These are phyloP conservation scores for Elasticomyces elasticus DNA, from an alignment of 495 filamentous ascomycete genomes.

Conservation along the genomic window DNA sequence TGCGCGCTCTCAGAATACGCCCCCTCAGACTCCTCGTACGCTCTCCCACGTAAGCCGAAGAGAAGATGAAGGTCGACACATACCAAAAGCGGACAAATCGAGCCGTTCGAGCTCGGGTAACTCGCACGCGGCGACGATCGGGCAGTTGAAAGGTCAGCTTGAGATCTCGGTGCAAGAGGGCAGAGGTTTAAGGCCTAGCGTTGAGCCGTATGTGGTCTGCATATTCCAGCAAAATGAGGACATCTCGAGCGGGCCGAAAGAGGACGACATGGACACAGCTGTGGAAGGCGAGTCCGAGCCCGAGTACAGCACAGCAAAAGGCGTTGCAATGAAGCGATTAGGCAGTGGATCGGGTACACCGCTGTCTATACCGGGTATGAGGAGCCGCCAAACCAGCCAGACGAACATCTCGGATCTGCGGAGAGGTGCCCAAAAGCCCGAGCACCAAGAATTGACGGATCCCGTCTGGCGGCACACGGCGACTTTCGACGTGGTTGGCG, in stretches of 20 bases:
- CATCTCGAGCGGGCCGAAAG: constrained; percentile 74
- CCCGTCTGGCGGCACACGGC: constrained; percentile 95
- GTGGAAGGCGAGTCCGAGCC: constrained; percentile 32
- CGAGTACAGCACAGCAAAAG: constrained; percentile 23
- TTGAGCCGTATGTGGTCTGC: constrained; percentile 88
- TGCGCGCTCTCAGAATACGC: constrained; percentile 71
- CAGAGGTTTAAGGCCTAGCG: constrained; percentile 66
- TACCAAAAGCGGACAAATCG: constrained; percentile 32
- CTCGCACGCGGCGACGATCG: constrained; percentile 39
- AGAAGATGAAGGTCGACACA: constrained; percentile 28
- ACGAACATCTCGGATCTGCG: constrained; percentile 57
- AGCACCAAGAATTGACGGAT: constrained; percentile 60
- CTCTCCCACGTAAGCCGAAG: constrained; percentile 50
- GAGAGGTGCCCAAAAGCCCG: constrained; percentile 42
- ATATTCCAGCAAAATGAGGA: constrained; percentile 95
- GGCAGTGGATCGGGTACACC: constrained; percentile 68
- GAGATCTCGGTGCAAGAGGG: constrained; percentile 80
- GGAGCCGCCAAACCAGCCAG: constrained; percentile 88
- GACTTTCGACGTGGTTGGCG: constrained; percentile 88
- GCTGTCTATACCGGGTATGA: constrained; percentile 94
- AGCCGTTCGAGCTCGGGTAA: constrained; percentile 32
- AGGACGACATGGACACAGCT: constrained; percentile 35
- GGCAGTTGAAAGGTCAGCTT: constrained; percentile 77
- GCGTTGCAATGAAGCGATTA: constrained; percentile 52
- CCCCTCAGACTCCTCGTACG: constrained; percentile 75